Conservation (phyloP, 345 rosid species). For the Balakata baccata region DNA sequence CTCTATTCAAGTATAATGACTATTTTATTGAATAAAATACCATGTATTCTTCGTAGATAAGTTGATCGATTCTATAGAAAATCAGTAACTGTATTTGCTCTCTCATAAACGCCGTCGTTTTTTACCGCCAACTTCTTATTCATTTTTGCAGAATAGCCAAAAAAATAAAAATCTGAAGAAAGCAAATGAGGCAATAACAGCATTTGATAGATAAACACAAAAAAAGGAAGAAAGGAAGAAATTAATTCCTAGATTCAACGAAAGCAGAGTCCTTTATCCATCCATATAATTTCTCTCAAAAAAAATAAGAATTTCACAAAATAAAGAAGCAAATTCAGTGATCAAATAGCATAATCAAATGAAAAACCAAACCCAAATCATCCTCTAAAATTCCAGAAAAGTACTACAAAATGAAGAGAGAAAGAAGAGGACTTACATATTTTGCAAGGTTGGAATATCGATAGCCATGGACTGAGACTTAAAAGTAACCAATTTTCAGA, state of each 20-base stretch:
- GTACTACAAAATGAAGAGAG: not conserved
- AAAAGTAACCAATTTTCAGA: not conserved
- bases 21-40: too few relatives aligned
- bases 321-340: not conserved
- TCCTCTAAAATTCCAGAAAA: not conserved
- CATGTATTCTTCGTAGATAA: too few relatives aligned
- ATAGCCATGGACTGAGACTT: conserved; percentile 1
- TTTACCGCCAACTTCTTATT: not conserved
- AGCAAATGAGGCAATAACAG: not conserved
- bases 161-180: not conserved
- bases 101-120: not conserved
- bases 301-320: not conserved
- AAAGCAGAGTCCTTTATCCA: not conserved
- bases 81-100: too few relatives aligned
- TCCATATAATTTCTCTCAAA: not conserved
- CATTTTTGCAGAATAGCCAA: not conserved
- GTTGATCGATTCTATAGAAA: too few relatives aligned
- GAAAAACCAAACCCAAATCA: not conserved
- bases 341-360: not conserved
- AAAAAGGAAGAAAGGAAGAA: not conserved
- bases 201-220: not conserved
- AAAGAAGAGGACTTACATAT: not conserved
- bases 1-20: not conserved
- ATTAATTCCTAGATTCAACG: not conserved
- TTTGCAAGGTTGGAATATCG: conserved; percentile 7